These are phyloP conservation scores for Artomyces pyxidatus DNA, from an alignment of 768 basidiomycete genomes.

Conservation along the genomic window DNA sequence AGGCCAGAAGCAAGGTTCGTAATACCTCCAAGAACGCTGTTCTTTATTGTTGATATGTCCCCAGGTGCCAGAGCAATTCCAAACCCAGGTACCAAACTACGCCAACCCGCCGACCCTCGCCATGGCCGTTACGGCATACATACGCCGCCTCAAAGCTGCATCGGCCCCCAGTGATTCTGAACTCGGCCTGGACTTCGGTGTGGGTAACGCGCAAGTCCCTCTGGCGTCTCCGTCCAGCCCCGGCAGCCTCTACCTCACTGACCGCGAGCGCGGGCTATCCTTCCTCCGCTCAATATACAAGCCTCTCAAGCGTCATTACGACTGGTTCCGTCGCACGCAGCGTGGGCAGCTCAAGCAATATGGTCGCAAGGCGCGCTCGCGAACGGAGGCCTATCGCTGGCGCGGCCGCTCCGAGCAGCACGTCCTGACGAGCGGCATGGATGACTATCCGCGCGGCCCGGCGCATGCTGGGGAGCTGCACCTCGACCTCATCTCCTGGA, in stretches of 20 bases:
- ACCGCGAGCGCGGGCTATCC: constrained; percentile 50
- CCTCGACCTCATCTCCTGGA: constrained; percentile 90
- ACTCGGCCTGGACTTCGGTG: constrained; percentile 57
- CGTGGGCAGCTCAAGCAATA: constrained; percentile 92
- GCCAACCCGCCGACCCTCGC: constrained; percentile 93
- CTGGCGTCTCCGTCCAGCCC: constrained; percentile 23
- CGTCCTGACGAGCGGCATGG: constrained; percentile 91
- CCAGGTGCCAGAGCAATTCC: constrained; percentile 84
- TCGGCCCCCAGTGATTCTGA: constrained; percentile 47
- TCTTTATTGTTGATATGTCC: background rate
- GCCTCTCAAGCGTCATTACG: constrained; percentile 84
- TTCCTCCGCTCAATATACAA: constrained; percentile 79
- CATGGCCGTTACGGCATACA: constrained; percentile 90
- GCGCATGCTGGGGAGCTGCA: constrained; percentile 91
- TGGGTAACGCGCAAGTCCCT: constrained; percentile 45
- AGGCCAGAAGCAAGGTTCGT: constrained; percentile 84
- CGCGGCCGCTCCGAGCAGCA: constrained; percentile 80
- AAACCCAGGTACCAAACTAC: constrained; percentile 87
- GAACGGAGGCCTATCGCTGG: constrained; percentile 91
- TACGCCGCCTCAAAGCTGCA: constrained; percentile 54
- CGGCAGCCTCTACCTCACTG: constrained; percentile 38
- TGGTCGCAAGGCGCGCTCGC: constrained; percentile 72
- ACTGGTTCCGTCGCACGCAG: constrained; percentile 95
- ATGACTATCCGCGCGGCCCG: constrained; percentile 89
- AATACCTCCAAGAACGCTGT: background rate